These are phyloP conservation scores for Microglena sp. DNA, from an alignment of 139 green algal genomes.

Conservation along the genomic window DNA sequence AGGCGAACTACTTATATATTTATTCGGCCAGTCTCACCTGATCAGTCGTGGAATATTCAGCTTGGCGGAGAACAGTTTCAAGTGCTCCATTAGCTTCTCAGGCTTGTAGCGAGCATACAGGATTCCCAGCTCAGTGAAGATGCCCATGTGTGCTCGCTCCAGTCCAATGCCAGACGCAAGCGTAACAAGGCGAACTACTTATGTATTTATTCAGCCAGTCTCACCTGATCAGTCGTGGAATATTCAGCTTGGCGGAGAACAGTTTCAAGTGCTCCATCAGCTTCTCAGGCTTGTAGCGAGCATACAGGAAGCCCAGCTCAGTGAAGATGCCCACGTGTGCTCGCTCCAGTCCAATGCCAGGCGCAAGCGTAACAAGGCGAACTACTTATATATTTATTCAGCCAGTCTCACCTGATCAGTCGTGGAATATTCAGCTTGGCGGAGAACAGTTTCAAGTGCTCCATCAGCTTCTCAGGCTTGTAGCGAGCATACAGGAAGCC, in stretches of 20 bases:
- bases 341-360: conserved; percentile 94
- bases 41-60: conserved; percentile 99
- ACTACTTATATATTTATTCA: too few relatives aligned
- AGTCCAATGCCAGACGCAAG: conserved; percentile 95
- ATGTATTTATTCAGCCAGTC: too few relatives aligned
- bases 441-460: conserved; percentile 99
- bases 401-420: too few relatives aligned
- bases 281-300: conserved; percentile 57
- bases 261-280: conserved; percentile 99
- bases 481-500: conserved; percentile 69
- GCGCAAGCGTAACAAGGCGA: too few relatives aligned
- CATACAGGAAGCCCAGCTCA: conserved; percentile 86
- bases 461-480: conserved; percentile 85
- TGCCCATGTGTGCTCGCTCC: conserved; percentile 98
- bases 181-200: too few relatives aligned
- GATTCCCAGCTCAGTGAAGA: conserved; percentile 97
- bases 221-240: conserved; percentile 88
- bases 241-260: conserved; percentile 93
- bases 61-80: conserved; percentile 94
- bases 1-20: too few relatives aligned
- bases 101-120: conserved; percentile 59
- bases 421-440: too few relatives aligned
- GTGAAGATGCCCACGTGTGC: conserved; percentile 99
- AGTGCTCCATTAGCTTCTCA: conserved; percentile 97
- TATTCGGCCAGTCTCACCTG: too few relatives aligned